phyloP scores from a whole-genome alignment of 2,329 filamentous ascomycete species.

The Botrytis fabae region DNA sequence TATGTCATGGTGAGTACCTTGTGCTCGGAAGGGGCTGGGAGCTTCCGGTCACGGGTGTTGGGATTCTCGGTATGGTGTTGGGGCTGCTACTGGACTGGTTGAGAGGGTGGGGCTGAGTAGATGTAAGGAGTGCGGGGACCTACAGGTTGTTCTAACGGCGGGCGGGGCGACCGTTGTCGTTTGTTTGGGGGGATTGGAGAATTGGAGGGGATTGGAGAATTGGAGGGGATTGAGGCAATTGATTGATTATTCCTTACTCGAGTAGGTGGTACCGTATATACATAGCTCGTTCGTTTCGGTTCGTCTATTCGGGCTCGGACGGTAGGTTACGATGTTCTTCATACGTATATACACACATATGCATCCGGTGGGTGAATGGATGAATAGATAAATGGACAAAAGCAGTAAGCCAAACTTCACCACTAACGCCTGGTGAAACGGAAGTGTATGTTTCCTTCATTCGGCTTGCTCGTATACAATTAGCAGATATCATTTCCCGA shows the following conservation, averaged over 20 bases:
- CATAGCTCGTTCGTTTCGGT: background rate
- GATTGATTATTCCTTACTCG: background rate
- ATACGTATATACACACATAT: background rate
- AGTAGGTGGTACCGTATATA: background rate
- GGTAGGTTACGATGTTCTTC: background rate
- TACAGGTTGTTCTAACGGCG: conserved; percentile 5
- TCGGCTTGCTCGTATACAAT: background rate
- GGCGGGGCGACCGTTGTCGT: background rate
- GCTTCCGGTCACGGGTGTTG: background rate
- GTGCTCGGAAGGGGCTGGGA: background rate
- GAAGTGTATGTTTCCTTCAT: background rate
- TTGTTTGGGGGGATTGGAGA: background rate
- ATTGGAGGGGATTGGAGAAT: too few relatives aligned
- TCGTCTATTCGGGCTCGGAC: background rate
- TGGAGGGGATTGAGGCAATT: too few relatives aligned
- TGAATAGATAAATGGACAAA: background rate
- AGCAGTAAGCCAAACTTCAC: background rate
- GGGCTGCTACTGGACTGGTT: background rate
- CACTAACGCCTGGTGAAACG: background rate
- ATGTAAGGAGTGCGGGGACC: conserved; percentile 3
- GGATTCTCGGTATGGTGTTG: background rate
- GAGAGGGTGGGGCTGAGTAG: background rate
- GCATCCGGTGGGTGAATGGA: background rate
- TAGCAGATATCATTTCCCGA: background rate
- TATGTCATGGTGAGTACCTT: background rate